phyloP scores from a whole-genome alignment of 495 filamentous ascomycete genomes.

The Tuber borchii region DNA sequence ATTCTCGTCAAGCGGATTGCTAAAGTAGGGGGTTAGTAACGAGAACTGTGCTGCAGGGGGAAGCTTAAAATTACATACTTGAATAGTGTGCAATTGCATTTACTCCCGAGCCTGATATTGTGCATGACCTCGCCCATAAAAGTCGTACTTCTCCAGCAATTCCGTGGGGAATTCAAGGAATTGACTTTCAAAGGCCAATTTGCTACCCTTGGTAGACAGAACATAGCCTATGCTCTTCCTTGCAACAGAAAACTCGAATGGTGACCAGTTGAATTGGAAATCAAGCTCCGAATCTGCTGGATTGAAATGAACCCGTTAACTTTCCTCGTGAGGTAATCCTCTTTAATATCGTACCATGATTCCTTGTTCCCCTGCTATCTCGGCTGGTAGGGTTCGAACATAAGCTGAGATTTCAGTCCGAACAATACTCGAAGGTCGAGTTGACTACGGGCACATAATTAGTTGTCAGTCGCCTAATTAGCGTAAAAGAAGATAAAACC shows the following conservation, averaged over 20 bases:
- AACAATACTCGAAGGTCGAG: background rate
- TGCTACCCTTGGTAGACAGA: background rate
- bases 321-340: background rate
- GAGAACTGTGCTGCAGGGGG: slow-evolving; percentile 41
- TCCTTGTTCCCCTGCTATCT: background rate
- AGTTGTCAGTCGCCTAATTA: background rate
- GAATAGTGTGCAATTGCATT: slow-evolving; percentile 50
- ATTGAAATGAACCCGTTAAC: background rate
- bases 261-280: background rate
- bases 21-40: background rate
- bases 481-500: background rate
- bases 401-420: background rate
- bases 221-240: background rate
- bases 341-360: background rate
- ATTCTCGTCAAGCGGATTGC: slow-evolving; percentile 51
- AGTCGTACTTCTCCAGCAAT: slow-evolving; percentile 59
- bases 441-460: background rate
- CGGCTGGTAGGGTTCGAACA: background rate
- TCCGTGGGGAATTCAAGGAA: slow-evolving; percentile 65
- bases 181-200: slow-evolving; percentile 68
- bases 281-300: background rate
- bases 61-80: slow-evolving; percentile 66
- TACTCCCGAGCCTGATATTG: slow-evolving; percentile 59
- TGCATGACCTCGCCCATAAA: slow-evolving; percentile 82
- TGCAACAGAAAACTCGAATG: background rate